A percentile compares a stretch with the other conserved stretches of the same genome.
Evolutionary conservation across 2,329 filamentous ascomycete species (phyloP).

Genomic region (Aspergillus brunneoviolaceus): DNA sequence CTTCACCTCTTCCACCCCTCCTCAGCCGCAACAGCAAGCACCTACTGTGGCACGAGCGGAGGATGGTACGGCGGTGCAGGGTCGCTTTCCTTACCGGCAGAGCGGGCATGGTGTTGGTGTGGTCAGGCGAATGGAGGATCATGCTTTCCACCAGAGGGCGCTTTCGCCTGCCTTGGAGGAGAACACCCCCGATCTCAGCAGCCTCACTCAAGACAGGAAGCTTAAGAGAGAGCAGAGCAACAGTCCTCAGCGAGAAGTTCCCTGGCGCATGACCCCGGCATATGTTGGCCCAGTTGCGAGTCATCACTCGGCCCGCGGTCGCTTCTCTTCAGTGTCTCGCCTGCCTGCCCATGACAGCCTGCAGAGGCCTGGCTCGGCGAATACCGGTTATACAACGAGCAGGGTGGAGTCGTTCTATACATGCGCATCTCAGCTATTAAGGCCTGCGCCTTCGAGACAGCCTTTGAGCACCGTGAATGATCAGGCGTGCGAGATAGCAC

Average conservation of each 20-base stretch:
- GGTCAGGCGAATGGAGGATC: conserved; percentile 30
- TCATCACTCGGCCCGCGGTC: not conserved
- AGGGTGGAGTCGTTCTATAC: conserved; percentile 13
- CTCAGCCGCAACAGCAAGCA: conserved; percentile 16
- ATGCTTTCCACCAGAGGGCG: conserved; percentile 36
- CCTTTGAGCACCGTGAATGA: not conserved
- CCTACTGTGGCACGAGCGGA: conserved; percentile 37
- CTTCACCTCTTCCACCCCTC: conserved; percentile 18
- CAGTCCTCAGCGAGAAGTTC: not conserved
- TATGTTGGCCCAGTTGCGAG: not conserved
- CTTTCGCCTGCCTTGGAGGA: conserved; percentile 25
- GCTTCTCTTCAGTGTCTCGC: not conserved
- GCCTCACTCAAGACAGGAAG: not conserved
- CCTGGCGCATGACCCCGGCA: not conserved
- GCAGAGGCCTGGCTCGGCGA: not conserved
- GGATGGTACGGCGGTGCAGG: conserved; percentile 43
- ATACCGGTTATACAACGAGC: not conserved
- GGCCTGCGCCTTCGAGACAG: not conserved
- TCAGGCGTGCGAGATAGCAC: not conserved
- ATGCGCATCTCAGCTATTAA: conserved; percentile 9
- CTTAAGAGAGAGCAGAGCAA: not conserved
- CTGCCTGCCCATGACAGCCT: not conserved
- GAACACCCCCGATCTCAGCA: not conserved
- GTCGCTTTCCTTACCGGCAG: conserved; percentile 40
- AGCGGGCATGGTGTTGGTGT: conserved; percentile 43